Evolutionary conservation across 306 rosid species (phyloP).

Genomic region (Lablab purpureus): DNA sequence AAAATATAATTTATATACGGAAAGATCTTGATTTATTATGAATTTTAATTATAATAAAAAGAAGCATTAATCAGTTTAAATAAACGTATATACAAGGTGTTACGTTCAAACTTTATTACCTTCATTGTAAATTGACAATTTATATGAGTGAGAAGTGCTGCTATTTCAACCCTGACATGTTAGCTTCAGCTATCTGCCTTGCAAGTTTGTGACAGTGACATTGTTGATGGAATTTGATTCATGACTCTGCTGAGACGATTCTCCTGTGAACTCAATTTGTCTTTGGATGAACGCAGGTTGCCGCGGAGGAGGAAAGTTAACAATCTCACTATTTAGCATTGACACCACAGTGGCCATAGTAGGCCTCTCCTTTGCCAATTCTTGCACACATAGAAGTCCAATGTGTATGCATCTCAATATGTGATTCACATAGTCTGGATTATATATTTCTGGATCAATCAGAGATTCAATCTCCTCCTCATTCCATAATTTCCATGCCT

Average conservation of each 20-base stretch:
- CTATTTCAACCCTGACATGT: no score
- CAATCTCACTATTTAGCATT: slow-evolving; percentile 46
- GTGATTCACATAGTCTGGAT: background rate
- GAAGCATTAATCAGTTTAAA: no score
- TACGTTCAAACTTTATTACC: no score
- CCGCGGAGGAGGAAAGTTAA: slow-evolving; percentile 27
- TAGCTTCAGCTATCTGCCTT: background rate
- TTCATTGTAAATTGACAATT: no score
- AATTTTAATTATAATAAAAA: no score
- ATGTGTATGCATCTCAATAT: slow-evolving; percentile 47
- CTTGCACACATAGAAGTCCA: slow-evolving; percentile 47
- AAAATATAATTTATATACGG: no score
- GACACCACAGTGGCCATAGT: slow-evolving; percentile 22
- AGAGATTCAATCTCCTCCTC: slow-evolving; percentile 1
- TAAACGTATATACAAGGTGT: no score
- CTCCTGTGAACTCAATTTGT: background rate
- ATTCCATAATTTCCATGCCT: slow-evolving; percentile 54
- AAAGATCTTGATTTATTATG: no score
- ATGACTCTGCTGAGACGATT: background rate
- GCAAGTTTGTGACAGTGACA: background rate
- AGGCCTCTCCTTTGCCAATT: slow-evolving; percentile 42
- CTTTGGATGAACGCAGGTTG: slow-evolving; percentile 30
- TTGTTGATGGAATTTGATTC: background rate
- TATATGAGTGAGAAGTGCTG: no score
- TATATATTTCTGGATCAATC: slow-evolving; percentile 34